Evolutionary conservation across 257 asterid species (phyloP), one percentile per base, ranked within the genome.

Genomic region (Gentiana dahurica): DNA sequence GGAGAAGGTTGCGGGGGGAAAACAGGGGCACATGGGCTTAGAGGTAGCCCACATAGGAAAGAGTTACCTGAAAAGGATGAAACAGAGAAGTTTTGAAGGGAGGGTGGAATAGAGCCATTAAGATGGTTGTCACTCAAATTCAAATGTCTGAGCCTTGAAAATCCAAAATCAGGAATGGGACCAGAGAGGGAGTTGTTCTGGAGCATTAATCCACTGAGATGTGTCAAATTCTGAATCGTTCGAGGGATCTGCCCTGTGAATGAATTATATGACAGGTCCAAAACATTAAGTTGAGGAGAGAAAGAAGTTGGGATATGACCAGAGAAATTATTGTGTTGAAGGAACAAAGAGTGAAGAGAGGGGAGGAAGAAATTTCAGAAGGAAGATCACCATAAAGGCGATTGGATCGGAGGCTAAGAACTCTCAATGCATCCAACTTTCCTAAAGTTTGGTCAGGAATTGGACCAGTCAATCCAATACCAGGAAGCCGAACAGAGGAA

Each of bases 131-230:
- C 59, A 67, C 96, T 85, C 56, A 82, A 46, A 70, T 88, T 75
- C 57, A 88, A 43, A 64, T 67, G 88, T 49, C 51, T 79, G 35
- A 88, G 80, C 54, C 54, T 78, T n/a, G 76, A 72, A 34, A 54
- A 63, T 49, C 68, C 68, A 2, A 82, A 49, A 54, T 74, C 80
- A 1, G 96, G 94, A 61, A 85, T 67, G 41, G 83, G 49, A 36
- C 90, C 95, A 8, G 82, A 62, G 6, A 88, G 75, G 3, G 88
- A 82, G 67, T 88, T 88, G 69, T 85, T 82, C 69, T 82, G 83
- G 41, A 88, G 86, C 75, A 53, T 78, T 68, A 88, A 65, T 13
- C 78, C 64, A 37, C 77, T 72, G 9, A 88, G 86, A 2, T 58
- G 76, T 59, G 94, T 73, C 79, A 82, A 65, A 61, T 69, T 73